Evolutionary conservation across 208 protist species (phyloP).

Genomic region (Crithidia thermophila): DNA sequence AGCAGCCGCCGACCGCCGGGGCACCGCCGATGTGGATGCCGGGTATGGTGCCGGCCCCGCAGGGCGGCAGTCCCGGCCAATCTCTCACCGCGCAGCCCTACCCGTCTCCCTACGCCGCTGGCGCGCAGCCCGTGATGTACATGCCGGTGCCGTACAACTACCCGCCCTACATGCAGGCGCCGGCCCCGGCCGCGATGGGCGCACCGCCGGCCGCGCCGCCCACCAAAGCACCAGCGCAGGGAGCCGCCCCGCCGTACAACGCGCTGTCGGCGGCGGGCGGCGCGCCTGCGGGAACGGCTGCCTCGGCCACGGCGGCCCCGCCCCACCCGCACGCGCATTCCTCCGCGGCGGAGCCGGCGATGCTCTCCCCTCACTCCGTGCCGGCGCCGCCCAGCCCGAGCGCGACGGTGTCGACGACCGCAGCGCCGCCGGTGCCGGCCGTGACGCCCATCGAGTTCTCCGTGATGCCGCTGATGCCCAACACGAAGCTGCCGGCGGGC

Average conservation of each 20-base stretch:
- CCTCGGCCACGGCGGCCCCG: not conserved
- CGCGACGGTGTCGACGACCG: not conserved
- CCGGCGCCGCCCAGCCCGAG: constrained; percentile 15
- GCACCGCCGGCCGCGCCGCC: constrained; percentile 6
- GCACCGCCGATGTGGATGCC: constrained; percentile 34
- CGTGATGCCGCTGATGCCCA: constrained; percentile 49
- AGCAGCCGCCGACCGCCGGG: constrained; percentile 3
- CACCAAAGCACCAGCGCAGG: constrained; percentile 16
- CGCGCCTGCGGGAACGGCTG: not conserved
- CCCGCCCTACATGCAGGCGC: constrained; percentile 32
- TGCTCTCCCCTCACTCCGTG: constrained; percentile 12
- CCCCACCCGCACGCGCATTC: constrained; percentile 3
- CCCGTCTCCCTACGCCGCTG: constrained; percentile 19
- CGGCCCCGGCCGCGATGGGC: constrained; percentile 21
- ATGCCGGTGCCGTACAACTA: constrained; percentile 36
- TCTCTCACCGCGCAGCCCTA: constrained; percentile 18
- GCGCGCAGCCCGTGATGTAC: constrained; percentile 35
- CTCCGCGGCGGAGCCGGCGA: constrained; percentile 8
- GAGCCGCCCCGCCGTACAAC: constrained; percentile 26
- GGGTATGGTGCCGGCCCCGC: constrained; percentile 22
- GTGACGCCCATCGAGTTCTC: constrained; percentile 34
- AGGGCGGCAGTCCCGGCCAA: constrained; percentile 1
- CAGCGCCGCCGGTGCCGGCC: not conserved
- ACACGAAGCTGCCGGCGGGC: constrained; percentile 48
- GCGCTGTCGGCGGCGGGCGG: too few relatives aligned